These are phyloP conservation scores for Yamadazyma diddensiae DNA, from an alignment of 1,139 yeast genomes.

Conservation along the genomic window DNA sequence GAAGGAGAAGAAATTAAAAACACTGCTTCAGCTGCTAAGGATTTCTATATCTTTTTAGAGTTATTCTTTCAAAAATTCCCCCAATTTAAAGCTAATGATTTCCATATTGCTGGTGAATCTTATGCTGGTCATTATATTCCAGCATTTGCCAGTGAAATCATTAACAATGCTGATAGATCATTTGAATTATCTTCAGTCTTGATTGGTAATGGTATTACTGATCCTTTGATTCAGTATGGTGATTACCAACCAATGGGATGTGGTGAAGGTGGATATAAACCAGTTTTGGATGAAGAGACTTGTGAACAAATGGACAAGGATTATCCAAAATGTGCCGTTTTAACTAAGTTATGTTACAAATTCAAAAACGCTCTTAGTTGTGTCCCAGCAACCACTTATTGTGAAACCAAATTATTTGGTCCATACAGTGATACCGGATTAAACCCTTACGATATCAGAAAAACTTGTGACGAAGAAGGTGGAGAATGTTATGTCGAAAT, in stretches of 20 bases:
- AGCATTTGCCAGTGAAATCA: conserved; percentile 69
- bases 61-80: conserved; percentile 76
- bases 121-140: conserved; percentile 91
- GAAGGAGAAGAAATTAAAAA: conserved; percentile 51
- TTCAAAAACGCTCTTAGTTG: conserved; percentile 79
- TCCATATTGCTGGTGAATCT: conserved; percentile 87
- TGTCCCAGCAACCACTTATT: conserved; percentile 87
- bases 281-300: conserved; percentile 58
- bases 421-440: conserved; percentile 57
- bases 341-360: conserved; percentile 78
- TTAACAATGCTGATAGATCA: conserved; percentile 59
- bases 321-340: conserved; percentile 75
- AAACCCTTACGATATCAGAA: conserved; percentile 91
- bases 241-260: conserved; percentile 83
- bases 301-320: conserved; percentile 57
- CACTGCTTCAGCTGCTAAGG: conserved; percentile 73
- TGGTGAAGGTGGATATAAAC: conserved; percentile 73
- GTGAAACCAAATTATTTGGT: conserved; percentile 66
- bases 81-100: conserved; percentile 51
- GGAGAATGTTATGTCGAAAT: conserved; percentile 58
- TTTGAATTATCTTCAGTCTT: conserved; percentile 69
- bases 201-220: conserved; percentile 85
- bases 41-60: conserved; percentile 75
- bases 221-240: conserved; percentile 64
- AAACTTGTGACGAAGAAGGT: conserved; percentile 70